These are phyloP conservation scores for Trichosporon coremiiforme DNA, from an alignment of 1,284 basidiomycete genomes.

Conservation along the genomic window DNA sequence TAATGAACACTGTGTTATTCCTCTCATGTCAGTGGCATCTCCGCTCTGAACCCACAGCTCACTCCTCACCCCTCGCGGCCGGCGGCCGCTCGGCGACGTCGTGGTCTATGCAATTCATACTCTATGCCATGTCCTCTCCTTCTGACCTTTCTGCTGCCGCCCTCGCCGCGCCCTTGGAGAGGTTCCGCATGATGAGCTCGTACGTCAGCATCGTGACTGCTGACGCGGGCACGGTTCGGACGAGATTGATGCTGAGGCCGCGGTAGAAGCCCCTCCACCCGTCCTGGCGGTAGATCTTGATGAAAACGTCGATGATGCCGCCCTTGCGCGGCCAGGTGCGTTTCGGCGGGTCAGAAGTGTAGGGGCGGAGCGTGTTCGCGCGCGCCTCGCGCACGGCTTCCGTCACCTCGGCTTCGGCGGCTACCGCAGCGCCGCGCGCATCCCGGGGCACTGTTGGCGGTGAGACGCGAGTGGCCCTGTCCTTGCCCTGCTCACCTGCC, in stretches of 20 bases:
- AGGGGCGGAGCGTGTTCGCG: constrained; percentile 3
- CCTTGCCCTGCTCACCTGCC: neutral
- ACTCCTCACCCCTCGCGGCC: neutral
- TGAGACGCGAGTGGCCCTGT: neutral
- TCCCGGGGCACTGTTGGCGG: neutral
- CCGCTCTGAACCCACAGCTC: no score
- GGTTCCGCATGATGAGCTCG: constrained; percentile 58
- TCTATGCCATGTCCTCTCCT: neutral
- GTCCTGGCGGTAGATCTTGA: constrained; percentile 72
- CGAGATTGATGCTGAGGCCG: constrained; percentile 83
- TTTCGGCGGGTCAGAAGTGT: neutral
- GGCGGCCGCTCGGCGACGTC: neutral
- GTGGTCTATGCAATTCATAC: constrained; percentile 9
- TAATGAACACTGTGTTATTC: neutral
- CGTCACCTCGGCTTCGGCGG: constrained; percentile 1
- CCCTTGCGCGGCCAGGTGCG: constrained; percentile 30
- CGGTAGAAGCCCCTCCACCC: constrained; percentile 86
- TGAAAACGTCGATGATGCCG: constrained; percentile 72
- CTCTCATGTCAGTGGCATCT: no score
- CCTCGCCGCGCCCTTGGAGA: constrained; percentile 28
- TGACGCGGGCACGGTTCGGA: constrained; percentile 89
- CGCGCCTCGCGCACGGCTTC: neutral
- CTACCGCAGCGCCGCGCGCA: neutral
- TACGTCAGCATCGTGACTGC: constrained; percentile 90
- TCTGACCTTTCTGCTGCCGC: neutral